Evolutionary conservation across 768 basidiomycete species (phyloP).

Genomic region (Lactifluus pinguis): DNA sequence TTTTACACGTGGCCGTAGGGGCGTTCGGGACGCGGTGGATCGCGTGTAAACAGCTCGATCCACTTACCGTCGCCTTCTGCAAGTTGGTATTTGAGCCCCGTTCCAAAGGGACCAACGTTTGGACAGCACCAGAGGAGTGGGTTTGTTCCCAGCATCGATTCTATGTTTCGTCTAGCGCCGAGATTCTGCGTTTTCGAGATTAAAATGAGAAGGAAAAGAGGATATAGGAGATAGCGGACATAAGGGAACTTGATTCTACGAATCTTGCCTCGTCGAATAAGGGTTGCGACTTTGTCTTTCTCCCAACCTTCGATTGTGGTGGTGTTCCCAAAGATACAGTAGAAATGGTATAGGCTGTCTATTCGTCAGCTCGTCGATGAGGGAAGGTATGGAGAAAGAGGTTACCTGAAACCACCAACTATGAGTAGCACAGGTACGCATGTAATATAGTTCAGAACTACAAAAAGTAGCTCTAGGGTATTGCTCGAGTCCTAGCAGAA

Average conservation of each 20-base stretch:
- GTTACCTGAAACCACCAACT: slow-evolving; percentile 86
- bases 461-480: slow-evolving; percentile 62
- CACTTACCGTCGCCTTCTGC: slow-evolving; percentile 70
- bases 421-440: slow-evolving; percentile 79
- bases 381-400: background rate
- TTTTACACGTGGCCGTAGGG: background rate
- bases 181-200: slow-evolving; percentile 52
- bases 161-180: slow-evolving; percentile 62
- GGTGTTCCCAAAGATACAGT: slow-evolving; percentile 63
- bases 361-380: slow-evolving; percentile 15
- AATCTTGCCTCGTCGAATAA: slow-evolving; percentile 80
- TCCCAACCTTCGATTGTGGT: slow-evolving; percentile 99
- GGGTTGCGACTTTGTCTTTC: slow-evolving; percentile 85
- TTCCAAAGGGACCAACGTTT: slow-evolving; percentile 43
- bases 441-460: slow-evolving; percentile 79
- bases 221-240: slow-evolving; percentile 38
- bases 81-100: slow-evolving; percentile 71
- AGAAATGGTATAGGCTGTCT: slow-evolving; percentile 77
- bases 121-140: slow-evolving; percentile 85
- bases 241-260: slow-evolving; percentile 92
- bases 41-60: slow-evolving; percentile 31
- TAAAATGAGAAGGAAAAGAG: background rate
- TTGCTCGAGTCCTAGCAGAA: slow-evolving; percentile 58
- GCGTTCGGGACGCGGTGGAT: background rate
- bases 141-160: slow-evolving; percentile 67